Evolutionary conservation across 306 rosid genomes (phyloP).

Genomic region (Begonia masoniana): DNA sequence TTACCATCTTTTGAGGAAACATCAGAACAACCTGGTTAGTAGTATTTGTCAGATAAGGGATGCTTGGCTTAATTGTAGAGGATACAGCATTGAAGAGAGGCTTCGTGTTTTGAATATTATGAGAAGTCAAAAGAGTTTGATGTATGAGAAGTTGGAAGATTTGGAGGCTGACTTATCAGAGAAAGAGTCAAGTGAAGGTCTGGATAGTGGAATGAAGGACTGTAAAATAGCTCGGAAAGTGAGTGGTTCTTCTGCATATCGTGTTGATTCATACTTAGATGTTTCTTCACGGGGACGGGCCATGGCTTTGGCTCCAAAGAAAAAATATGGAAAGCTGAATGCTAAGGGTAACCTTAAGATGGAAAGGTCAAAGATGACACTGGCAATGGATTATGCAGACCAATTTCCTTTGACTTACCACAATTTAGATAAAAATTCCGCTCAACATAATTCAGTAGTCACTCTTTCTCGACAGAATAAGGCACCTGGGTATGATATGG

Average conservation of each 20-base stretch:
- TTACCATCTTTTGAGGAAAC: slow-evolving; percentile 83
- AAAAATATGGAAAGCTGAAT: slow-evolving; percentile 52
- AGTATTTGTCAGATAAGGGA: slow-evolving; percentile 86
- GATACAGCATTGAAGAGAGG: slow-evolving; percentile 90
- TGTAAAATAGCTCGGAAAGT: slow-evolving; percentile 34
- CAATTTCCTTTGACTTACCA: slow-evolving; percentile 33
- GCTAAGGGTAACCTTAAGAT: slow-evolving; percentile 69
- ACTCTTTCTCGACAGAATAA: slow-evolving; percentile 38
- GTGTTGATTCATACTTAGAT: slow-evolving; percentile 32
- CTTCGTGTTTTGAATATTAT: slow-evolving; percentile 78
- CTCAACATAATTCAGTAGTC: slow-evolving; percentile 38
- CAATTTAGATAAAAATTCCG: slow-evolving; percentile 44
- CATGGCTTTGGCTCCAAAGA: slow-evolving; percentile 20
- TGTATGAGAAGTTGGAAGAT: slow-evolving; percentile 68
- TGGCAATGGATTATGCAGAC: slow-evolving; percentile 29
- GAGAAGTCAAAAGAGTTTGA: slow-evolving; percentile 85
- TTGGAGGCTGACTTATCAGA: slow-evolving; percentile 55
- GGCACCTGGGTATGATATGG: slow-evolving; percentile 38
- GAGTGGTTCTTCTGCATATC: slow-evolving; percentile 32
- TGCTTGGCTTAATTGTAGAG: slow-evolving; percentile 86
- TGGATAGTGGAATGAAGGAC: slow-evolving; percentile 49
- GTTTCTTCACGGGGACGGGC: slow-evolving; percentile 26
- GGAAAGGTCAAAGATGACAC: slow-evolving; percentile 43
- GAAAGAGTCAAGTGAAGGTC: slow-evolving; percentile 38
- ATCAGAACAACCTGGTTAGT: slow-evolving; percentile 81